These are phyloP conservation scores for Malus domestica DNA, from an alignment of 306 rosid species.

Conservation along the genomic window DNA sequence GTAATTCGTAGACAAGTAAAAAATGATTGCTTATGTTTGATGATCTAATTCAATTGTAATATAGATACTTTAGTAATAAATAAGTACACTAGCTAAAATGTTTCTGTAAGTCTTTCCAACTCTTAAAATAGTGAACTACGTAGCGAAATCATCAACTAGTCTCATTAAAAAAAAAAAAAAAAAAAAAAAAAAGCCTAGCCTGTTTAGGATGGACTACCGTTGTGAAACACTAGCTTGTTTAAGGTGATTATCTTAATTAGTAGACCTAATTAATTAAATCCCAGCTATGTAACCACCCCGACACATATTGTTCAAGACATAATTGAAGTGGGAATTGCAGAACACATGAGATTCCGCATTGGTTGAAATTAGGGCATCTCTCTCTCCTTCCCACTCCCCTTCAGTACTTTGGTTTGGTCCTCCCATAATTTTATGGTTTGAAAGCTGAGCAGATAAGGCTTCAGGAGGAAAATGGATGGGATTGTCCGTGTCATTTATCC, in stretches of 20 bases:
- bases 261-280: not conserved
- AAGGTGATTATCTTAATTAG: not conserved
- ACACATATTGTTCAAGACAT: not conserved
- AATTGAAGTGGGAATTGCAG: not conserved
- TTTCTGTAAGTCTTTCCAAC: too few relatives aligned
- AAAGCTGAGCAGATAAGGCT: not conserved
- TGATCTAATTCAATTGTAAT: not conserved
- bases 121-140: too few relatives aligned
- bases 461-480: slow-evolving; percentile 11
- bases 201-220: too few relatives aligned
- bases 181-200: too few relatives aligned
- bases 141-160: too few relatives aligned
- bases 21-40: too few relatives aligned
- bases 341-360: not conserved
- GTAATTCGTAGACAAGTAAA: too few relatives aligned
- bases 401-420: not conserved
- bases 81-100: not conserved
- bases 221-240: not conserved
- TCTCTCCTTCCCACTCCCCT: not conserved
- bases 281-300: not conserved
- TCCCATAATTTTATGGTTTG: not conserved
- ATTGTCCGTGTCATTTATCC: slow-evolving; percentile 41
- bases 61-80: too few relatives aligned
- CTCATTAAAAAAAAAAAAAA: too few relatives aligned
- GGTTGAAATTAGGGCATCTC: not conserved